Evolutionary conservation across 768 basidiomycete genomes (phyloP).

Genomic region (Lactarius pseudohatsudake): DNA sequence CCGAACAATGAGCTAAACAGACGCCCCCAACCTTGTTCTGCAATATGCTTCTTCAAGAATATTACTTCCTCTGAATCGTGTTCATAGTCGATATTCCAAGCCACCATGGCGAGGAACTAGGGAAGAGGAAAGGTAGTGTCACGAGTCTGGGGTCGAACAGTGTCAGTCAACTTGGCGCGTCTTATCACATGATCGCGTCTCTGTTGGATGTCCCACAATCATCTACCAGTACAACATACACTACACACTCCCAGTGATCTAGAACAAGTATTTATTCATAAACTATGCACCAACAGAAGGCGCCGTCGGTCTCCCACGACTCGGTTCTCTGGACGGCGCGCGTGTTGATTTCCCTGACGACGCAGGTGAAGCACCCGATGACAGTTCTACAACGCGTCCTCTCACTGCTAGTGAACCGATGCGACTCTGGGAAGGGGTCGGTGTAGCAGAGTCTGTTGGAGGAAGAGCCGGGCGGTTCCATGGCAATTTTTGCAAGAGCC

Average conservation of each 20-base stretch:
- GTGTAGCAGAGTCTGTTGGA: conserved; percentile 8
- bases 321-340: conserved; percentile 9
- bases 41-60: conserved; percentile 28
- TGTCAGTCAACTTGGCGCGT: conserved; percentile 23
- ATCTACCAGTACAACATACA: conserved; percentile 12
- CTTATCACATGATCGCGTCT: conserved; percentile 26
- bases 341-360: conserved; percentile 24
- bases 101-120: conserved; percentile 20
- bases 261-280: conserved; percentile 4
- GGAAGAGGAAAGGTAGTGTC: not conserved
- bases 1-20: not conserved
- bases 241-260: conserved; percentile 10
- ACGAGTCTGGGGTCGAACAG: not conserved
- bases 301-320: conserved; percentile 16
- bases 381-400: conserved; percentile 15
- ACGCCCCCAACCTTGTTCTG: conserved; percentile 26
- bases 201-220: not conserved
- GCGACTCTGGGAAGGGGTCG: conserved; percentile 26
- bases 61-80: conserved; percentile 27
- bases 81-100: conserved; percentile 28
- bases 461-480: conserved; percentile 29
- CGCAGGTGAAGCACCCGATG: conserved; percentile 12
- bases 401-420: conserved; percentile 13
- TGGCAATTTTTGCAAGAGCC: conserved; percentile 34
- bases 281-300: conserved; percentile 11